phyloP scores from a whole-genome alignment of 805 yeast genomes.

The Saccharomycopsis sp. region DNA sequence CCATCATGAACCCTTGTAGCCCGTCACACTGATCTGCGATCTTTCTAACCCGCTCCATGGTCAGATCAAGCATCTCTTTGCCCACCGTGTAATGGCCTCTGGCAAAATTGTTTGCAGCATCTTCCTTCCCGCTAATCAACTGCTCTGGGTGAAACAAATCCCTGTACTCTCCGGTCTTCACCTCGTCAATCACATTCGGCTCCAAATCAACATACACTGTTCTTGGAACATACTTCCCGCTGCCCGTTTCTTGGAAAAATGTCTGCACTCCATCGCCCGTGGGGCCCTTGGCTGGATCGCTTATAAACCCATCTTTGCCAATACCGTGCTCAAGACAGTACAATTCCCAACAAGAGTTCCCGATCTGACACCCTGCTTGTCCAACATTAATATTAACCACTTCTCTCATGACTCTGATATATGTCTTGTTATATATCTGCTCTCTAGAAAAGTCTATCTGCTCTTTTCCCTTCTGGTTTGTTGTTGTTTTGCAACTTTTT shows the following conservation, averaged over 20 bases:
- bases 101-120: constrained; percentile 97
- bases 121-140: constrained; percentile 93
- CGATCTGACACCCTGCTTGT: constrained; percentile 96
- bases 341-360: constrained; percentile 98
- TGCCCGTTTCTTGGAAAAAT: constrained; percentile 88
- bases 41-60: constrained; percentile 90
- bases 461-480: no score
- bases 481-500: no score
- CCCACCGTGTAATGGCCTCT: constrained; percentile 99
- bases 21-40: constrained; percentile 97
- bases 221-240: constrained; percentile 96
- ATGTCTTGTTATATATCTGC: no score
- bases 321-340: constrained; percentile 97
- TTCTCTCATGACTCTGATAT: constrained; percentile 20
- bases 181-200: constrained; percentile 97
- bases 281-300: constrained; percentile 70
- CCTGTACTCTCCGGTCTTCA: constrained; percentile 86
- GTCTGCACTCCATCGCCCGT: constrained; percentile 95
- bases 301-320: constrained; percentile 83
- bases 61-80: constrained; percentile 87
- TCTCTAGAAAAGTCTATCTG: no score
- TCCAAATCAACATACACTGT: constrained; percentile 95
- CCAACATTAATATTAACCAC: constrained; percentile 27
- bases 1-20: constrained; percentile 91
- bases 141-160: constrained; percentile 97